phyloP scores from a whole-genome alignment of 2,329 filamentous ascomycete genomes.

The Sporothrix curviconia region DNA sequence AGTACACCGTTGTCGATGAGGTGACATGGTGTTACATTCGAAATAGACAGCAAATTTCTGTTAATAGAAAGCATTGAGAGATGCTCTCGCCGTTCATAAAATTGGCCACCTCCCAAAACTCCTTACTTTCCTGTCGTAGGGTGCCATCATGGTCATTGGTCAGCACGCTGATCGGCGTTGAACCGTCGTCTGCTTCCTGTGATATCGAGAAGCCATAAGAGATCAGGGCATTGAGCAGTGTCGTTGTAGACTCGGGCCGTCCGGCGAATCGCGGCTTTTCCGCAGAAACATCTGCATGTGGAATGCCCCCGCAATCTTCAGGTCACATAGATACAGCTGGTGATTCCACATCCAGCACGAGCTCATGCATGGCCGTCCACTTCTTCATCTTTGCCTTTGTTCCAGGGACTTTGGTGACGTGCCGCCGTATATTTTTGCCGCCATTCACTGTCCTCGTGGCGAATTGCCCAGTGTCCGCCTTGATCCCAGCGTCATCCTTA shows the following conservation, averaged over 20 bases:
- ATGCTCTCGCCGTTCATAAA: neutral
- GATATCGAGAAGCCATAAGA: neutral
- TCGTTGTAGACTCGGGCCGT: neutral
- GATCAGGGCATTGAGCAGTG: neutral
- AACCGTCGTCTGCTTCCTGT: neutral
- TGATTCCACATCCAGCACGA: slow-evolving; percentile 9
- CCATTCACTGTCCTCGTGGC: too few relatives aligned
- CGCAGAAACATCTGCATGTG: too few relatives aligned
- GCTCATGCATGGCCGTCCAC: slow-evolving; percentile 8
- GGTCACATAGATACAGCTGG: neutral
- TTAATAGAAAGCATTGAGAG: too few relatives aligned
- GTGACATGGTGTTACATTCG: too few relatives aligned
- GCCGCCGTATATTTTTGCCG: too few relatives aligned
- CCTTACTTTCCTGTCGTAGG: neutral
- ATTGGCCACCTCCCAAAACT: neutral
- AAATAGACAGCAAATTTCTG: too few relatives aligned
- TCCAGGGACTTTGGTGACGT: too few relatives aligned
- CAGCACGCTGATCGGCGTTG: neutral
- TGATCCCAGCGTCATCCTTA: neutral
- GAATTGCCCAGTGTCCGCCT: too few relatives aligned
- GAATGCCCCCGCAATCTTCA: too few relatives aligned
- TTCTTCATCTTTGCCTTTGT: too few relatives aligned
- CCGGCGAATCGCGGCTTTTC: neutral
- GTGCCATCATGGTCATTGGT: neutral
- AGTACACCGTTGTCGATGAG: too few relatives aligned